A percentile compares a stretch with the other conserved stretches of the same genome.
Evolutionary conservation across 2,329 filamentous ascomycete genomes (phyloP).

Genomic region (Ophiostoma sp.): DNA sequence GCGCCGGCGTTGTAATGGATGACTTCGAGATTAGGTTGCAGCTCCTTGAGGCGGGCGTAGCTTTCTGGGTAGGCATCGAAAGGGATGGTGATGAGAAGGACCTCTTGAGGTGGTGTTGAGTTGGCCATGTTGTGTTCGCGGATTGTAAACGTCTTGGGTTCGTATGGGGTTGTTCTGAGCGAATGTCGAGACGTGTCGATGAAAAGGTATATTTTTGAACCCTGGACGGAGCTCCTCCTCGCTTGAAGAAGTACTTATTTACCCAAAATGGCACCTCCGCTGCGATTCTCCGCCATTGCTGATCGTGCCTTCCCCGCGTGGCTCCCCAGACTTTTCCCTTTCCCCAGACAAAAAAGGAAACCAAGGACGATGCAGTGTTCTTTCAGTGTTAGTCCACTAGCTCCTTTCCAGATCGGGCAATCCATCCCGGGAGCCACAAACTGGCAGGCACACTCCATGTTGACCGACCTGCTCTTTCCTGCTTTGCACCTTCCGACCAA

Average conservation of each 20-base stretch:
- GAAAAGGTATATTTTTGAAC: neutral
- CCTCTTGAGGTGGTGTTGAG: neutral
- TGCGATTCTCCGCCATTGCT: too few species aligned
- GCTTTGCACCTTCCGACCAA: neutral
- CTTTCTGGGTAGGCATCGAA: conserved; percentile 13
- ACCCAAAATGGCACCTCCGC: conserved; percentile 1
- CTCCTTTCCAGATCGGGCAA: neutral
- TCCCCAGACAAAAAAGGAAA: neutral
- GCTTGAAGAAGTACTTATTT: neutral
- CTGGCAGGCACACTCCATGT: neutral
- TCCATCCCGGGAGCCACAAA: neutral
- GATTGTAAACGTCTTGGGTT: too few species aligned
- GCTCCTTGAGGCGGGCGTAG: conserved; percentile 11
- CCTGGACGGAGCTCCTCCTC: neutral
- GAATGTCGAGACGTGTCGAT: neutral
- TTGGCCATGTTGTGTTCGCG: neutral
- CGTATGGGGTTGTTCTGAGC: neutral
- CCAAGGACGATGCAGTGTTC: neutral
- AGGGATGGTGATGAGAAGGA: conserved; percentile 19
- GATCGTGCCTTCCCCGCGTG: conserved; percentile 6
- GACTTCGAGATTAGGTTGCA: conserved; percentile 15
- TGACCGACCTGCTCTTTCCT: neutral
- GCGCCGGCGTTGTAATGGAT: conserved; percentile 21
- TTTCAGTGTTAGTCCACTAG: neutral
- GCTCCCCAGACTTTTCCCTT: neutral